phyloP scores from a whole-genome alignment of 176 grass and related monocot species.

The Ananas comosus region DNA sequence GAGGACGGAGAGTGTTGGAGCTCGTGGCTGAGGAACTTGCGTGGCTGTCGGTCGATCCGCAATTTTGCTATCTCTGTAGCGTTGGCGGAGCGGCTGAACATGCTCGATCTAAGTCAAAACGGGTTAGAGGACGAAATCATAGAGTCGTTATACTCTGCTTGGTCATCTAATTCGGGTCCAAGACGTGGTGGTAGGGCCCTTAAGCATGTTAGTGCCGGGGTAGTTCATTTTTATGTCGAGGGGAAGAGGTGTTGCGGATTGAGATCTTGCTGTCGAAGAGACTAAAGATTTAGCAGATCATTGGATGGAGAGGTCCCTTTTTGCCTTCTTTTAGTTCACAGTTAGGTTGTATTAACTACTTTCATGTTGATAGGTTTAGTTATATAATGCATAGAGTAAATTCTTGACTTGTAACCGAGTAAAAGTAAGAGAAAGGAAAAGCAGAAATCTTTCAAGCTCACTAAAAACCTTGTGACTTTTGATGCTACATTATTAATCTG shows the following conservation, averaged over 20 bases:
- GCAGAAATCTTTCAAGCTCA: no score
- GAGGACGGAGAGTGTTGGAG: constrained; percentile 50
- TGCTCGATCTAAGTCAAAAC: constrained; percentile 76
- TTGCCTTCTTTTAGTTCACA: no score
- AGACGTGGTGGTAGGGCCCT: constrained; percentile 28
- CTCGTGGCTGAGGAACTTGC: constrained; percentile 30
- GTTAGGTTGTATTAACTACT: no score
- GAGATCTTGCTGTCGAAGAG: constrained; percentile 75
- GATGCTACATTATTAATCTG: no score
- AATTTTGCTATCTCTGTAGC: constrained; percentile 42
- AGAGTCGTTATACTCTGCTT: constrained; percentile 57
- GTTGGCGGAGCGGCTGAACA: constrained; percentile 43
- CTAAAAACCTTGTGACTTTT: no score
- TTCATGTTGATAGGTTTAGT: no score
- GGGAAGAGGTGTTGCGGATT: constrained; percentile 48
- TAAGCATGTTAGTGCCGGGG: constrained; percentile 53
- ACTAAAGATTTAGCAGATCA: constrained; percentile 6
- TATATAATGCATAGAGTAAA: no score
- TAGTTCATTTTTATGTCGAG: constrained; percentile 65
- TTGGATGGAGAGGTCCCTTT: no score
- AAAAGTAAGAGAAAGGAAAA: no score
- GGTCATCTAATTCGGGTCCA: constrained; percentile 33
- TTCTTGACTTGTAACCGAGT: no score
- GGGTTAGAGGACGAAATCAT: constrained; percentile 37
- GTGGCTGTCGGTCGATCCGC: constrained; percentile 31